These are phyloP conservation scores for Rostrohypoxylon terebratum DNA, from an alignment of 495 filamentous ascomycete species.

Conservation along the genomic window DNA sequence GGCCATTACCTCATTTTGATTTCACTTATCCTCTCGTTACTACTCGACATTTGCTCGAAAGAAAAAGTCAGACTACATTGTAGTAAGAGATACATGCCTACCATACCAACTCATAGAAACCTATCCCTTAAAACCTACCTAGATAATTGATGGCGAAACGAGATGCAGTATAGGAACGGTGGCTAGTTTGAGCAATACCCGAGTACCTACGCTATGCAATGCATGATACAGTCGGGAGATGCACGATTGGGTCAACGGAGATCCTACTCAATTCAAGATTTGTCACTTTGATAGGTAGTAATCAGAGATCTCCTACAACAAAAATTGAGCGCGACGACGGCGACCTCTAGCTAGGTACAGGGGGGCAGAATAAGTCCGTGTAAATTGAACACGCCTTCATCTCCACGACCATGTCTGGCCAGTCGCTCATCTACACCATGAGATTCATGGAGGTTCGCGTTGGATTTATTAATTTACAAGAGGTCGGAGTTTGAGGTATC, in stretches of 20 bases:
- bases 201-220: background rate
- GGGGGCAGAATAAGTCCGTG: background rate
- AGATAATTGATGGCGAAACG: too few species aligned
- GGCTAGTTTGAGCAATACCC: background rate
- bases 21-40: background rate
- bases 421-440: background rate
- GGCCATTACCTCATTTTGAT: background rate
- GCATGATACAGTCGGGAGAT: background rate
- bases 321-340: background rate
- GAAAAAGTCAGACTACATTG: background rate
- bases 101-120: too few species aligned
- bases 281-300: background rate
- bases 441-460: background rate
- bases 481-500: background rate
- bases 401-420: background rate
- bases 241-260: background rate
- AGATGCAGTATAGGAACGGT: background rate
- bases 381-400: background rate
- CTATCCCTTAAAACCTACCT: too few species aligned
- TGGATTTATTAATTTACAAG: background rate
- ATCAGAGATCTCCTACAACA: background rate
- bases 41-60: background rate
- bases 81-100: background rate
- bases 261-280: background rate
- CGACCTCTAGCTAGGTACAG: background rate